Percentiles rank a stretch among this genome's conserved stretches.
Conservation (phyloP, 345 rosid genomes). For the Carallia pectinifolia region DNA sequence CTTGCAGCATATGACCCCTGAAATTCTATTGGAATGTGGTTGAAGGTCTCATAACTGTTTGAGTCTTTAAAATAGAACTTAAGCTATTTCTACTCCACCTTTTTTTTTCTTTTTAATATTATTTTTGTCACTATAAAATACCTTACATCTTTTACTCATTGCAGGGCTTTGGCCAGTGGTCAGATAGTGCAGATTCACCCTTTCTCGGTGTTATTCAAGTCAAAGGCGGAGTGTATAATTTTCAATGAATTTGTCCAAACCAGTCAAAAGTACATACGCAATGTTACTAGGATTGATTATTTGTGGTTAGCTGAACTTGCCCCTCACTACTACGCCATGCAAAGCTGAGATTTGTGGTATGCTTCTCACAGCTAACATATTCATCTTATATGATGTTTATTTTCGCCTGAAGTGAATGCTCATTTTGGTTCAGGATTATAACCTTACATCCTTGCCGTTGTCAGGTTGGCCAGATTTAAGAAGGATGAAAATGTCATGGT, state of each 20-base stretch:
- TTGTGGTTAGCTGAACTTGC: slow-evolving; percentile 86
- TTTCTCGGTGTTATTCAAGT: slow-evolving; percentile 63
- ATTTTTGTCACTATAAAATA: neutral
- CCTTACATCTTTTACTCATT: slow-evolving; percentile 20
- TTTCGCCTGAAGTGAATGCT: slow-evolving; percentile 3
- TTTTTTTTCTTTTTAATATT: slow-evolving; percentile 7
- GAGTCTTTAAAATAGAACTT: neutral
- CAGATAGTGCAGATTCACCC: slow-evolving; percentile 88
- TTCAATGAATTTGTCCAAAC: slow-evolving; percentile 87
- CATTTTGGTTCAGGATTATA: neutral
- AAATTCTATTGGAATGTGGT: slow-evolving; percentile 2
- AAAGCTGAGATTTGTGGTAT: slow-evolving; percentile 35
- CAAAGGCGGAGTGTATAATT: slow-evolving; percentile 74
- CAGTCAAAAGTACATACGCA: slow-evolving; percentile 73
- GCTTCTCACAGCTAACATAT: neutral
- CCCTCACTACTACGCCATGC: slow-evolving; percentile 67
- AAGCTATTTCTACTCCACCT: neutral
- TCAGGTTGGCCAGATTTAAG: neutral
- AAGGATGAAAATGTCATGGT: neutral
- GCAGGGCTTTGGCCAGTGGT: slow-evolving; percentile 89
- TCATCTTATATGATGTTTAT: neutral
- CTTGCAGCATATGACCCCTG: slow-evolving; percentile 7
- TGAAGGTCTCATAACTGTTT: slow-evolving; percentile 3
- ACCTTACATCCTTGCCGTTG: neutral
- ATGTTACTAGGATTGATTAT: slow-evolving; percentile 67